Evolutionary conservation across 2,329 filamentous ascomycete genomes (phyloP), one percentile per base, ranked within the genome.

Genomic region (Aspergillus persii): DNA sequence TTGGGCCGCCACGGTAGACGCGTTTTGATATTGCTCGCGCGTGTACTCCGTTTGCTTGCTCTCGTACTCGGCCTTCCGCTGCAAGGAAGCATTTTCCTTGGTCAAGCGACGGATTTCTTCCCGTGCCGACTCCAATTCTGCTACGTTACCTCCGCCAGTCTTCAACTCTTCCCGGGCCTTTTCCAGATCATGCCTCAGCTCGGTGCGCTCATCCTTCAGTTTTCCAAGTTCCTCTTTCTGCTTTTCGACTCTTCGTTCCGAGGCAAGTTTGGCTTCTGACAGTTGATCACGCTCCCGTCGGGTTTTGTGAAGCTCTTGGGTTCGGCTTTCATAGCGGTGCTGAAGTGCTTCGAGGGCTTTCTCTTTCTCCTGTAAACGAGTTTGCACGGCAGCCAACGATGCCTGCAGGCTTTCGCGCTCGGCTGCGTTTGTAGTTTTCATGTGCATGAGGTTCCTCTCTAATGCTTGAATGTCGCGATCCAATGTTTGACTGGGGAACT

Each of bases 11-110:
- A 71, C 71, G 5, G 68, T 78, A 6, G 79, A 81, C 9, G 78
- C 79, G 31, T 73, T 77, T 61, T 81, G 79, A 55, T 81, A 81
- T 64, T 80, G 78, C 58, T 75, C 70, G 44, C 78, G 74, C 5
- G 74, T 78, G 60, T 80, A 80, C 50, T 80, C 79, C 7, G 77
- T 72, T 60, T 80, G 78, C 8, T 75, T 76, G 48, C 69, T 71
- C 51, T 76, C 77, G 53, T 75, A 78, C 9, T 79, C 74, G 2
- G 76, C 69, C 50, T 73, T 76, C 48, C 71, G 71, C 57, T 76
- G 69, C 15, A 79, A 65, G 23, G 65, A 66, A 8, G 67, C 66
- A 44, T 73, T 74, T 36, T 76, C 73, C 49, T 75, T 73, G 11
- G 62, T 69, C 1, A 80, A 62, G 8, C 70, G 68, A 2, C 73